Percentiles rank a stretch among this genome's conserved stretches.
phyloP scores from a whole-genome alignment of 352 stramenopile species.

The Phytopythium cucurbitacearum region DNA sequence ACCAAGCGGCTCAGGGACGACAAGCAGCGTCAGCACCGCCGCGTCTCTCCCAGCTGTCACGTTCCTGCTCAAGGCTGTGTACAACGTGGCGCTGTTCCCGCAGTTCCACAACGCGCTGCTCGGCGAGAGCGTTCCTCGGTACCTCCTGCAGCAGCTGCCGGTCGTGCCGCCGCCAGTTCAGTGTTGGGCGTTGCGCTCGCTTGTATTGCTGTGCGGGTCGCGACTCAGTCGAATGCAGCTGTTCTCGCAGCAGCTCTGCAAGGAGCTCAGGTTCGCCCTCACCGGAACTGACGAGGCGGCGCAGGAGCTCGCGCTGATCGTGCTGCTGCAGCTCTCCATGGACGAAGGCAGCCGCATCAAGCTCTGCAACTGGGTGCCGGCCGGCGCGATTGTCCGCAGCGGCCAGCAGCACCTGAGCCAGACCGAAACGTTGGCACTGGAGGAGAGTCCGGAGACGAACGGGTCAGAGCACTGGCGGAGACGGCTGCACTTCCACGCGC shows the following conservation, averaged over 20 bases:
- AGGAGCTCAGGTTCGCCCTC: slow-evolving; percentile 44
- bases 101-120: slow-evolving; percentile 57
- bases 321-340: slow-evolving; percentile 49
- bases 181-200: slow-evolving; percentile 37
- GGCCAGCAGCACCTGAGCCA: no score
- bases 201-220: slow-evolving; percentile 50
- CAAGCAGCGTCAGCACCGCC: slow-evolving; percentile 9
- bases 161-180: slow-evolving; percentile 33
- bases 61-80: slow-evolving; percentile 66
- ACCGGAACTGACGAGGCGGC: slow-evolving; percentile 28
- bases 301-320: slow-evolving; percentile 48
- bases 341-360: slow-evolving; percentile 67
- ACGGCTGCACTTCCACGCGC: slow-evolving; percentile 62
- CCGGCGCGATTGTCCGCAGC: slow-evolving; percentile 32
- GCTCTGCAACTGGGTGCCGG: slow-evolving; percentile 64
- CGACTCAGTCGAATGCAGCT: slow-evolving; percentile 43
- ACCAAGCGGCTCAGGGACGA: slow-evolving; percentile 4
- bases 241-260: slow-evolving; percentile 43
- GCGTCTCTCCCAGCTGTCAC: slow-evolving; percentile 9
- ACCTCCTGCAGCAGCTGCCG: slow-evolving; percentile 40
- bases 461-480: slow-evolving; percentile 2
- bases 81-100: slow-evolving; percentile 56
- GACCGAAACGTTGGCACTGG: background rate
- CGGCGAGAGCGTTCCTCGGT: slow-evolving; percentile 60
- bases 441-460: background rate